A percentile compares a stretch with the other conserved stretches of the same genome.
Conservation (phyloP, 768 basidiomycete species). For the Mycena maculata region DNA sequence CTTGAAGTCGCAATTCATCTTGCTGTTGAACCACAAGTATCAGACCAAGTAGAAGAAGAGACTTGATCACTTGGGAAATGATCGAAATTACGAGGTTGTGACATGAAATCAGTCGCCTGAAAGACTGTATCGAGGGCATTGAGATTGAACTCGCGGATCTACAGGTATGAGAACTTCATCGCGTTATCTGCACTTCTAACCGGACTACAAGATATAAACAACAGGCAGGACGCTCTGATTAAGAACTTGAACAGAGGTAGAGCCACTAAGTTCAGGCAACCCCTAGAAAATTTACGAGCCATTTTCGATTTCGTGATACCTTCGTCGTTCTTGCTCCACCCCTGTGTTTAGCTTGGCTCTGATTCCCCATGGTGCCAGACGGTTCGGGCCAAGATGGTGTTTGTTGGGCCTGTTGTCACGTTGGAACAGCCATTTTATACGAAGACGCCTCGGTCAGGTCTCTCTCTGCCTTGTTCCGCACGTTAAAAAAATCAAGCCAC, state of each 20-base stretch:
- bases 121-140: neutral
- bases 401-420: constrained; percentile 11
- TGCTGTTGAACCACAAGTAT: neutral
- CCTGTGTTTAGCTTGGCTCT: constrained; percentile 2
- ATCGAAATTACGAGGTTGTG: neutral
- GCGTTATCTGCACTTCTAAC: no score
- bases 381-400: neutral
- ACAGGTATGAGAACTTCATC: neutral
- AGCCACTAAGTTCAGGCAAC: neutral
- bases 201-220: neutral
- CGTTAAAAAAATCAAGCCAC: neutral
- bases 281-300: constrained; percentile 4
- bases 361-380: constrained; percentile 15
- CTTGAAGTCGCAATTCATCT: constrained; percentile 1
- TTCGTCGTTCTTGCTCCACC: constrained; percentile 16
- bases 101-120: neutral
- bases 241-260: neutral
- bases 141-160: neutral
- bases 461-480: constrained; percentile 10
- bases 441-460: constrained; percentile 11
- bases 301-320: constrained; percentile 2
- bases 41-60: no score
- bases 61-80: neutral
- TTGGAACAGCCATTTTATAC: constrained; percentile 2
- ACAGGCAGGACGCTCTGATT: neutral